Conservation (phyloP, 148 eudicot genomes). For the Vaccinium vitisidaea region DNA sequence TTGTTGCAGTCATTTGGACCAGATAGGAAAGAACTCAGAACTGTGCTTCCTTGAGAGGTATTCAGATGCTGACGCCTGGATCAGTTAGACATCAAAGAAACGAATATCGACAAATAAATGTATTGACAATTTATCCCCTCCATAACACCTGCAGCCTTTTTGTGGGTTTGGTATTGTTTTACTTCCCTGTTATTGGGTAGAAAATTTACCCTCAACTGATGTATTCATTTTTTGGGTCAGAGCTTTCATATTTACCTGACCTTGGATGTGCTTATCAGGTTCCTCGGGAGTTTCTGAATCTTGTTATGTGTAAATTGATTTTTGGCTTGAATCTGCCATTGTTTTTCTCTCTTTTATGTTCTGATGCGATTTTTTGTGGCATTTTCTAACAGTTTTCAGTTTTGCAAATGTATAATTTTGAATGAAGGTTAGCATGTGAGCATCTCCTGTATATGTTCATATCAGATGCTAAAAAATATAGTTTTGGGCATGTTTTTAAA, state of each 20-base stretch:
- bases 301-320: neutral
- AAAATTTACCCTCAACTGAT: neutral
- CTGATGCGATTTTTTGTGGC: neutral
- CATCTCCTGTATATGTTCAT: neutral
- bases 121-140: neutral
- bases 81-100: neutral
- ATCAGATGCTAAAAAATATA: too few relatives aligned
- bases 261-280: conserved; percentile 13
- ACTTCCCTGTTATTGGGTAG: neutral
- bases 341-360: neutral
- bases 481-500: neutral
- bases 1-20: conserved; percentile 78
- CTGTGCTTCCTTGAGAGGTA: conserved; percentile 56
- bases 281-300: neutral
- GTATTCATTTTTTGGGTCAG: neutral
- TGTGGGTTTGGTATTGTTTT: neutral
- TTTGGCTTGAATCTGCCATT: neutral
- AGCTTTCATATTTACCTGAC: neutral
- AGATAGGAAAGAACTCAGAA: conserved; percentile 79
- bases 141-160: neutral
- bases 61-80: neutral
- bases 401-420: neutral
- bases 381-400: neutral
- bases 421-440: neutral
- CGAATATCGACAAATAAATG: neutral